phyloP scores from a whole-genome alignment of 352 stramenopile genomes.

The Thalassiosira exigua region DNA sequence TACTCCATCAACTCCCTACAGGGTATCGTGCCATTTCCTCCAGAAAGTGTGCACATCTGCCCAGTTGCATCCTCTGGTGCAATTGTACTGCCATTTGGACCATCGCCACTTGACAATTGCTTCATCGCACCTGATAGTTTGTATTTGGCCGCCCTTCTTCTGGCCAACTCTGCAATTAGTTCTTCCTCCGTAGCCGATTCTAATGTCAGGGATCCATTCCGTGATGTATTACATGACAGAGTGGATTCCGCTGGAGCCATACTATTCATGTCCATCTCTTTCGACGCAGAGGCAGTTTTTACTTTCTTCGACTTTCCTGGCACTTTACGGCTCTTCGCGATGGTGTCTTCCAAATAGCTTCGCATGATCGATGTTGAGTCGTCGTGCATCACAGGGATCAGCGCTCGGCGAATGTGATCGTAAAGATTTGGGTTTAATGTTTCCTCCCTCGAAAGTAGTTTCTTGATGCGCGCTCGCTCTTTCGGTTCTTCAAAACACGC shows the following conservation, averaged over 20 bases:
- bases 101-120: constrained; percentile 27
- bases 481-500: constrained; percentile 98
- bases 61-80: constrained; percentile 64
- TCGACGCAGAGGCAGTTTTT: constrained; percentile 23
- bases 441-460: constrained; percentile 94
- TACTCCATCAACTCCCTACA: constrained; percentile 83
- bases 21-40: constrained; percentile 75
- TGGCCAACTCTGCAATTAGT: constrained; percentile 76
- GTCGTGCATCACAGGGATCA: constrained; percentile 84
- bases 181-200: constrained; percentile 72
- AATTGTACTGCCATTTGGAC: constrained; percentile 4
- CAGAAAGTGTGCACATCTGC: constrained; percentile 76
- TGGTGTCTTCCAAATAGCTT: constrained; percentile 79
- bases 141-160: constrained; percentile 67
- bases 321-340: constrained; percentile 78
- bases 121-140: constrained; percentile 75
- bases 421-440: constrained; percentile 89
- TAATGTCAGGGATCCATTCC: constrained; percentile 6
- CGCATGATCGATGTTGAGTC: constrained; percentile 78
- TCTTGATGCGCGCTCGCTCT: constrained; percentile 97
- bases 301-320: constrained; percentile 38
- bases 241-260: constrained; percentile 12
- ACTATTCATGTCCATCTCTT: constrained; percentile 7
- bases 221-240: constrained; percentile 9
- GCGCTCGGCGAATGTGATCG: constrained; percentile 78